phyloP scores from a whole-genome alignment of 1,284 basidiomycete species.

The Salmacisia buchloeana region DNA sequence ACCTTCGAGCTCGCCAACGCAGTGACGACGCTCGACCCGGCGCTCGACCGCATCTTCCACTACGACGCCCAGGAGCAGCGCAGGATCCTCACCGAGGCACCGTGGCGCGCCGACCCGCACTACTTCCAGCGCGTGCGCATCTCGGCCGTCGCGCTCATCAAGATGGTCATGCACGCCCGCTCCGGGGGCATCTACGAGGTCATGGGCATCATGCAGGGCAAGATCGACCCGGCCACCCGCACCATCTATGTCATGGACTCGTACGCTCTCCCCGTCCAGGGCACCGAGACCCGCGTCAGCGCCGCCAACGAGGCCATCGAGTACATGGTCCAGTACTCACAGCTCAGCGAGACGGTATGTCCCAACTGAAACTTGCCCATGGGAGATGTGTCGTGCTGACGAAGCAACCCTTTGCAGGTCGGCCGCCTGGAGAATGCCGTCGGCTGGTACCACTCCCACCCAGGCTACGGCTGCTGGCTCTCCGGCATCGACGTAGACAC shows the following conservation, averaged over 20 bases:
- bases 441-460: constrained; percentile 99
- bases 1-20: constrained; percentile 80
- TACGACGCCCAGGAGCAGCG: constrained; percentile 71
- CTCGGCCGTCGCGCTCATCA: constrained; percentile 88
- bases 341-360: constrained; percentile 67
- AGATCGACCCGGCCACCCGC: constrained; percentile 76
- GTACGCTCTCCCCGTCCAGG: constrained; percentile 92
- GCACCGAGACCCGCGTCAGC: constrained; percentile 98
- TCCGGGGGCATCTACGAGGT: constrained; percentile 97
- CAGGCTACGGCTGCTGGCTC: constrained; percentile 94
- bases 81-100: constrained; percentile 65
- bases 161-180: constrained; percentile 98
- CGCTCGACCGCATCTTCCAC: constrained; percentile 40
- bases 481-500: constrained; percentile 95
- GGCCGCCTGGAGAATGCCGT: constrained; percentile 79
- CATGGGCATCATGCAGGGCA: constrained; percentile 99
- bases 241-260: constrained; percentile 79
- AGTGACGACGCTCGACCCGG: constrained; percentile 52
- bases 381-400: too few relatives aligned
- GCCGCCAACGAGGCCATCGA: constrained; percentile 93
- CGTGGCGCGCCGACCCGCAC: constrained; percentile 84
- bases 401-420: constrained; percentile 61
- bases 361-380: too few relatives aligned
- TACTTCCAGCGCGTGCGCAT: constrained; percentile 93
- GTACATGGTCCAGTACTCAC: constrained; percentile 93